Base-by-base conservation (phyloP, 2,329 filamentous ascomycete genomes). In the Calycina herbarum region DNA sequence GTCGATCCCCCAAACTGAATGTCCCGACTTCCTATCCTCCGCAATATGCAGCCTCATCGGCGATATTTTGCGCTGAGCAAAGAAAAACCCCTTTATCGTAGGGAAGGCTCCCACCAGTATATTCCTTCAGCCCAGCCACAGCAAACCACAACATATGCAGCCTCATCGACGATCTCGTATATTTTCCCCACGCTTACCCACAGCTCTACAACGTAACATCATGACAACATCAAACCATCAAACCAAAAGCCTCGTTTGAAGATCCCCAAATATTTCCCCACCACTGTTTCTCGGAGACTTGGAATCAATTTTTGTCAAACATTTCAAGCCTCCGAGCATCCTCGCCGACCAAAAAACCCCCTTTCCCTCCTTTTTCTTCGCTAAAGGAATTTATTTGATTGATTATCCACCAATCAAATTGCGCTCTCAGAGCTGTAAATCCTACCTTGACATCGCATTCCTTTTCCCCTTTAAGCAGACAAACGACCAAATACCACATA, bases 71-170 rank as follows among this genome's bases (percentile, higher is more conserved):
- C 20, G 48, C 13, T 54, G 48, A 54, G 20, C 11, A 27, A 24
- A 24, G 27, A 24, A 51, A 11, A 7, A 10, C 27, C 27, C 10
- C 11, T 11, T 24, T 13, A 54, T 24, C 11, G 20, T 15, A 54
- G n/a, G 48, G 48, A 11, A 24, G 20, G 20, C 13, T 5, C 13
- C 48, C 15, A 54, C 48, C 20, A 54, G 20, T 15, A 54, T 54
- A 54, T 27, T 54, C 20, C 48, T 54, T 54, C 48, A 54, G 48
- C 48, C 48, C 48, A 54, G 48, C 48, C 24, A 24, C 48, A 54
- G 20, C 20, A 54, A 54, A 24, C 48, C n/a, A 54, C 48, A 27
- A 51, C 20, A 54, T 54, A 29, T 54, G 48, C 20, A 54, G 48
- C 48, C 48, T 54, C 20, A 54, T 51, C 7, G 45, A 20, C 45